phyloP scores from a whole-genome alignment of 129 eudicot species.

The Arctium lappa region DNA sequence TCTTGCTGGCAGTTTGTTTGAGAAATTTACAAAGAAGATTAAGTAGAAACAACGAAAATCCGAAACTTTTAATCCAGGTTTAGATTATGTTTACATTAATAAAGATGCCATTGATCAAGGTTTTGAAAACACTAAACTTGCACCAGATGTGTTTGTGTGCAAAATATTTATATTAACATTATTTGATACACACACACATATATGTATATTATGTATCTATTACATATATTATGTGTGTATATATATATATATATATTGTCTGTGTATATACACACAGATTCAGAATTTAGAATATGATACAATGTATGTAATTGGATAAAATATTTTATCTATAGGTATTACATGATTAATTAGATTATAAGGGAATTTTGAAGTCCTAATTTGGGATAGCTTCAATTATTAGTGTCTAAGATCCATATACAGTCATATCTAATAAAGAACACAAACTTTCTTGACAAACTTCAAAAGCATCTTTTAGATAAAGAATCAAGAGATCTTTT shows the following conservation, averaged over 20 bases:
- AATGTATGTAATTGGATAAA: constrained; percentile 10
- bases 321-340: background rate
- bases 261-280: background rate
- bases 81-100: background rate
- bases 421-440: background rate
- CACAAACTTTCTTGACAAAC: constrained; percentile 18
- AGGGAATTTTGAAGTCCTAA: background rate
- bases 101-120: background rate
- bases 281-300: background rate
- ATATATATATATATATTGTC: background rate
- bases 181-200: background rate
- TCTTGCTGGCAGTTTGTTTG: constrained; percentile 8
- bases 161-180: no score
- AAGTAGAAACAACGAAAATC: background rate
- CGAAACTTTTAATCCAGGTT: background rate
- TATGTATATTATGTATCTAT: background rate
- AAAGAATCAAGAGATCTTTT: constrained; percentile 20
- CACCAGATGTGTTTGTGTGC: background rate
- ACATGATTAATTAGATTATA: background rate
- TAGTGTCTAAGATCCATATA: background rate
- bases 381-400: constrained; percentile 7
- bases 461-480: constrained; percentile 27
- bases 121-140: background rate
- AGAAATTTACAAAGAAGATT: background rate
- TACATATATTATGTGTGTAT: background rate